Evolutionary conservation across 257 asterid species (phyloP).

Genomic region (Paraleonurus japonicus): DNA sequence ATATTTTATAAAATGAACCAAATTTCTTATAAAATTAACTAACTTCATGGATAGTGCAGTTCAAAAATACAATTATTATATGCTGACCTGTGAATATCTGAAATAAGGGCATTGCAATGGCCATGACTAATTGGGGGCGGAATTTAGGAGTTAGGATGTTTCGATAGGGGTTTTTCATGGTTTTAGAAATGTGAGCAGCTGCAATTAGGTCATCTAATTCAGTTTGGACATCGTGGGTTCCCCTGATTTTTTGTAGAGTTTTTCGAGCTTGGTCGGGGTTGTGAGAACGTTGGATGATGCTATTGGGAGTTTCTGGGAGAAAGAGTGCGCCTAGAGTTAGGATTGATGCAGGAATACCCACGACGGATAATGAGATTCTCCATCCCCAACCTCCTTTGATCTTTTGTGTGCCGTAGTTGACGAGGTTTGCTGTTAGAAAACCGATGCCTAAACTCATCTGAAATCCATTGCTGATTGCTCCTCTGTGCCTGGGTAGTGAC

Average conservation of each 20-base stretch:
- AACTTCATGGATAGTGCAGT: too few relatives aligned
- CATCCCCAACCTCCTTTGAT: constrained; percentile 68
- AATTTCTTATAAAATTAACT: too few relatives aligned
- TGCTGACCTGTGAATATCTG: constrained; percentile 28
- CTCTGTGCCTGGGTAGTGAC: constrained; percentile 54
- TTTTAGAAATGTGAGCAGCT: constrained; percentile 40
- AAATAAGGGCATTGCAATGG: constrained; percentile 54
- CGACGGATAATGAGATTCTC: constrained; percentile 45
- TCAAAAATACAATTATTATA: too few relatives aligned
- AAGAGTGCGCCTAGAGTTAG: constrained; percentile 26
- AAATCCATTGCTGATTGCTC: constrained; percentile 54
- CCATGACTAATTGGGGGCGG: constrained; percentile 61
- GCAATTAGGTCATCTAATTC: constrained; percentile 51
- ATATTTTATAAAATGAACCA: too few relatives aligned
- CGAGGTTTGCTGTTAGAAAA: constrained; percentile 39
- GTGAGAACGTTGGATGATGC: constrained; percentile 37
- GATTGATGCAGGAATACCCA: constrained; percentile 21
- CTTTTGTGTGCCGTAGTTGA: constrained; percentile 45
- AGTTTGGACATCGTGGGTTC: constrained; percentile 40
- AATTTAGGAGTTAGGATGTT: constrained; percentile 33
- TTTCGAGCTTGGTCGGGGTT: constrained; percentile 37
- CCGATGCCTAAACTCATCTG: constrained; percentile 47
- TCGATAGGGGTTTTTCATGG: constrained; percentile 35
- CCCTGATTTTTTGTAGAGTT: constrained; percentile 43
- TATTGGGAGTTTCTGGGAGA: constrained; percentile 65